Conservation (phyloP, 148 eudicot species). For the Salicornia ramosissima region DNA sequence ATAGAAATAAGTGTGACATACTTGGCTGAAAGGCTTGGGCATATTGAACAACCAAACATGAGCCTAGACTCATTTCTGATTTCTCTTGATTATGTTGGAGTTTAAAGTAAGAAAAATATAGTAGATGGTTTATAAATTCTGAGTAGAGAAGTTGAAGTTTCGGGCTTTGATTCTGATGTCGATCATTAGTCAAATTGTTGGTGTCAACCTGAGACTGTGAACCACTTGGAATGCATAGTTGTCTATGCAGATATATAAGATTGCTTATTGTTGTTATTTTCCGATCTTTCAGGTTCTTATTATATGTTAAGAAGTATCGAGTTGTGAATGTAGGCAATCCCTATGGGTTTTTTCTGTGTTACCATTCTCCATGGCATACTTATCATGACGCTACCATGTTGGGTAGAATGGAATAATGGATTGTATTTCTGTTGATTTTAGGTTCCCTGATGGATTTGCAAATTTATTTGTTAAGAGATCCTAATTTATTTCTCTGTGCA, state of each 20-base stretch:
- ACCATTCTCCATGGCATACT: not conserved
- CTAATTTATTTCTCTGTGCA: not conserved
- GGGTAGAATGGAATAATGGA: not conserved
- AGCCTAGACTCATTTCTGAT: too few species aligned
- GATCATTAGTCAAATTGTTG: not conserved
- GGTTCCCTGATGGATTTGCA: not conserved
- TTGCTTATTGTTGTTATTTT: not conserved
- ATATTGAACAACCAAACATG: too few species aligned
- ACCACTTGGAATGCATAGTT: not conserved
- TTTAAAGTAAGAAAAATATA: too few species aligned
- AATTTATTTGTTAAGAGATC: not conserved
- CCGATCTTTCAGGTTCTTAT: not conserved
- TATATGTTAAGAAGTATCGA: not conserved
- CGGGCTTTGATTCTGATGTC: not conserved
- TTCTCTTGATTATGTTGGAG: too few species aligned
- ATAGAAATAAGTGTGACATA: too few species aligned
- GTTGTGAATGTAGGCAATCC: constrained; percentile 2
- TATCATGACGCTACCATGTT: not conserved
- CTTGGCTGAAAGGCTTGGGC: too few species aligned
- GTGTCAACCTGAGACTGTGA: not conserved
- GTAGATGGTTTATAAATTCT: too few species aligned
- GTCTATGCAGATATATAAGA: not conserved
- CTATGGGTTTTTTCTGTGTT: not conserved
- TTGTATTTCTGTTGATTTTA: not conserved
- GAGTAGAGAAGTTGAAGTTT: too few species aligned